Base-by-base conservation (phyloP, 2,329 filamentous ascomycete genomes). In the Aplosporella prunicola region DNA sequence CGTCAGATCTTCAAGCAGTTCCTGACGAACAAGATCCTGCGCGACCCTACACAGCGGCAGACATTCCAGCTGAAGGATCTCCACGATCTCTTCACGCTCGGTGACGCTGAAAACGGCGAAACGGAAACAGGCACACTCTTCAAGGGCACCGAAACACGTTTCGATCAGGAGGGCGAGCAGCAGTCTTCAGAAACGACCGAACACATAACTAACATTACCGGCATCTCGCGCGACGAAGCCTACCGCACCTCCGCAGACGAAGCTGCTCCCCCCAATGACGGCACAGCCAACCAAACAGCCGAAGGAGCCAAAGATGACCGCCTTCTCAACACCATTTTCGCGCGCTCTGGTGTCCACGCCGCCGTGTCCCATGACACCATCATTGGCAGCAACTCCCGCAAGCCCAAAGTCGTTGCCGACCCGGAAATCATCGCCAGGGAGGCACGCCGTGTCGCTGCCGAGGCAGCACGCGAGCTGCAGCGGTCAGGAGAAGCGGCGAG, bases 1-100 rank as follows among this genome's bases (percentile, higher is more conserved):
- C 82, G 93, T 11, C 91, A 98, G 54, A 91, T 98, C 34, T 98
- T 93, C 69, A 98, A 98, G 60, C 89, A 96, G 50, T 95, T 96
- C 54, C 70, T 98, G 44, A 91, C 87, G 3, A 94, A 96, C 63
- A 96, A 96, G 58, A 88, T 98, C 5, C 61, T 98, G 34, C 88
- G 83, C 49, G 89, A 98, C 50, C 87, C 91, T 0, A 94, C 93
- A 52, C 88, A 96, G 58, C 78, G 85, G 15, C 85, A 91, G 46
- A 87, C 82, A 0, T 94, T 96, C 57, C 85, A 93, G 41, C 71
- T 93, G 51, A 82, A 80, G 41, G 88, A 96, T 51, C 64, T 98
- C 11, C 85, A 95, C 47, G 89, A 98, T 55, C 70, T 98, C 0
- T 98, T 98, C 58, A 86, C 78, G 0, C 69, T 93, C 2, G 82